Percentiles rank a stretch among this genome's conserved stretches.
These are phyloP conservation scores for Cercospora sojina DNA, from an alignment of 2,329 filamentous ascomycete species.

Conservation along the genomic window DNA sequence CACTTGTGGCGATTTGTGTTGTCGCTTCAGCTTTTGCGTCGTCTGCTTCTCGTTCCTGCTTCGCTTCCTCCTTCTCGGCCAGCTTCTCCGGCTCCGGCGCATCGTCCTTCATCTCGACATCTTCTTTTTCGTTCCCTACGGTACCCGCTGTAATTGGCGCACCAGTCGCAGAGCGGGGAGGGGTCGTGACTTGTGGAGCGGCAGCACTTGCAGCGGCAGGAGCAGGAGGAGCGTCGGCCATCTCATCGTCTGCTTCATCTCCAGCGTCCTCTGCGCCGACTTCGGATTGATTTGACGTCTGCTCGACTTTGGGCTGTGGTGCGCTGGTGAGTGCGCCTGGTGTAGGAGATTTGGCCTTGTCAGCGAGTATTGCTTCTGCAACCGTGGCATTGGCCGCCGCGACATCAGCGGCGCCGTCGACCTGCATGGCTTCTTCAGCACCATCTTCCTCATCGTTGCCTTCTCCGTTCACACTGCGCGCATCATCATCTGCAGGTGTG, in stretches of 20 bases:
- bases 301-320: slow-evolving; percentile 14
- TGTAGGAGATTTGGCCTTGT: slow-evolving; percentile 29
- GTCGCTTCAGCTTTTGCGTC: slow-evolving; percentile 35
- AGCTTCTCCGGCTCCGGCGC: slow-evolving; percentile 18
- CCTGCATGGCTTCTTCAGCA: slow-evolving; percentile 26
- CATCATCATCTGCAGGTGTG: slow-evolving; percentile 36
- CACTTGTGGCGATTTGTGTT: slow-evolving; percentile 30
- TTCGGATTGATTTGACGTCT: slow-evolving; percentile 22
- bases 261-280: slow-evolving; percentile 30
- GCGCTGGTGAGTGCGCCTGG: slow-evolving; percentile 12
- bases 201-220: slow-evolving; percentile 35
- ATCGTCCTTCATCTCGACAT: slow-evolving; percentile 23
- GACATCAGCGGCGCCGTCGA: slow-evolving; percentile 29
- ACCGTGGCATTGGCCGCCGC: slow-evolving; percentile 29
- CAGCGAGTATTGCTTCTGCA: slow-evolving; percentile 28
- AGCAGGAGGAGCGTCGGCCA: slow-evolving; percentile 27
- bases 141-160: slow-evolving; percentile 6
- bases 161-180: slow-evolving; percentile 19
- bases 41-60: slow-evolving; percentile 32
- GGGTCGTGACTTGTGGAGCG: slow-evolving; percentile 32
- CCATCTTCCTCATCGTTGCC: slow-evolving; percentile 20
- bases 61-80: slow-evolving; percentile 35
- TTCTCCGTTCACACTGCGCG: slow-evolving; percentile 35
- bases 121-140: slow-evolving; percentile 13
- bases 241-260: slow-evolving; percentile 41